A percentile compares a stretch with the other conserved stretches of the same genome.
These are phyloP conservation scores for Ceratonia siliqua DNA, from an alignment of 306 rosid species.

Conservation along the genomic window DNA sequence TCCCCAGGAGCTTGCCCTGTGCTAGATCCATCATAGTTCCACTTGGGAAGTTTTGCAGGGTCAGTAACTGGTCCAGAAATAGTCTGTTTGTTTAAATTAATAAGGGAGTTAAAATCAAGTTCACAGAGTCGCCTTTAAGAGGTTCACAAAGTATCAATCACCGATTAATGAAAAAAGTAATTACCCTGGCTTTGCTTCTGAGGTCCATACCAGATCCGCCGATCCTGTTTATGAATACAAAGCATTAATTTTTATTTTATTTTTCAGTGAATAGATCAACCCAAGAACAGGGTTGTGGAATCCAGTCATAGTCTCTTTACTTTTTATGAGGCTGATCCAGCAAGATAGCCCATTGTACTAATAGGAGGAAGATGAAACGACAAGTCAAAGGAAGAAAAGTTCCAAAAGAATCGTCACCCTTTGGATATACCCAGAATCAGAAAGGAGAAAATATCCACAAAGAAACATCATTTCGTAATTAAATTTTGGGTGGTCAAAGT, in stretches of 20 bases:
- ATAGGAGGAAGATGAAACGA: neutral
- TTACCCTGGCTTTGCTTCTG: constrained; percentile 75
- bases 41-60: constrained; percentile 68
- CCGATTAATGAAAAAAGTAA: neutral
- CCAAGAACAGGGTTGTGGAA: constrained; percentile 3
- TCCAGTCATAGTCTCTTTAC: neutral
- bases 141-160: neutral
- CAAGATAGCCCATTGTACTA: neutral
- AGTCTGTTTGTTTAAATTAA: constrained; percentile 40
- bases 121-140: neutral
- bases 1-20: constrained; percentile 73
- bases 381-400: constrained; percentile 3
- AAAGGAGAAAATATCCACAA: constrained; percentile 19
- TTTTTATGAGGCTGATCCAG: neutral
- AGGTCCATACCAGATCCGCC: constrained; percentile 77
- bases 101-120: neutral
- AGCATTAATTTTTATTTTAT: neutral
- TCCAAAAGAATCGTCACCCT: constrained; percentile 6
- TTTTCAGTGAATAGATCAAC: constrained; percentile 15
- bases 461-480: neutral
- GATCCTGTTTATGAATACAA: constrained; percentile 44
- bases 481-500: neutral
- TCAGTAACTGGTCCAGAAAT: constrained; percentile 57
- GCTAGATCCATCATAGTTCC: constrained; percentile 76
- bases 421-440: constrained; percentile 33